Percentiles rank a stretch among this genome's conserved stretches.
Evolutionary conservation across 208 protist genomes (phyloP).

Genomic region (Leishmania lainsoni): DNA sequence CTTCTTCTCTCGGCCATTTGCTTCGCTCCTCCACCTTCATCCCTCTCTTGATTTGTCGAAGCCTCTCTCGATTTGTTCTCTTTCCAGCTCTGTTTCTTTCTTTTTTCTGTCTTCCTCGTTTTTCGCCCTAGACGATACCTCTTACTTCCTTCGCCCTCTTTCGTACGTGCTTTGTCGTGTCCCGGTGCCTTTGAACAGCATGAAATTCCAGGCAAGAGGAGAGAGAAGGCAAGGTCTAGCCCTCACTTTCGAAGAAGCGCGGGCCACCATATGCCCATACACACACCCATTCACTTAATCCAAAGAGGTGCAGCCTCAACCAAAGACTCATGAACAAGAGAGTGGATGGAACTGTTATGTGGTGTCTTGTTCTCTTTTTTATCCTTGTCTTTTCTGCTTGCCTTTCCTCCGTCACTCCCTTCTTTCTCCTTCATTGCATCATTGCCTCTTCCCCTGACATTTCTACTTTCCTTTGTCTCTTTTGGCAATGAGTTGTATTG

Average conservation of each 20-base stretch:
- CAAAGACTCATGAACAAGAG: background rate
- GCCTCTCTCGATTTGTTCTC: constrained; percentile 5
- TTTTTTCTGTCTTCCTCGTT: background rate
- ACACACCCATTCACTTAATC: background rate
- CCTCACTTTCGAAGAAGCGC: background rate
- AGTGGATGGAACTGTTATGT: background rate
- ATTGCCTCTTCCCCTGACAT: background rate
- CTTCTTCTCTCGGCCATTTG: constrained; percentile 7
- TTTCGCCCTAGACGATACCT: background rate
- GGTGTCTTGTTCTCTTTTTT: background rate
- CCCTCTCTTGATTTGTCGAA: background rate
- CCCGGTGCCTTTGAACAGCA: background rate
- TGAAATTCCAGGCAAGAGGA: background rate
- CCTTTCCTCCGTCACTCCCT: background rate
- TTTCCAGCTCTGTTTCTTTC: background rate
- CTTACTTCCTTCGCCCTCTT: background rate
- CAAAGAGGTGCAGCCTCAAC: background rate
- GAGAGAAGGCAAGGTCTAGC: background rate
- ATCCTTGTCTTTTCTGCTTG: background rate
- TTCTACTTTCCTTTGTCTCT: constrained; percentile 10
- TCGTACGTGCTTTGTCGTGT: background rate
- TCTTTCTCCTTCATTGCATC: background rate
- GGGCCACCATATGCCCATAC: background rate
- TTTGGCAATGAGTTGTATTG: background rate
- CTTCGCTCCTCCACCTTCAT: constrained; percentile 9